Conservation (phyloP, 1,284 basidiomycete genomes). For the Malassezia sp. region DNA sequence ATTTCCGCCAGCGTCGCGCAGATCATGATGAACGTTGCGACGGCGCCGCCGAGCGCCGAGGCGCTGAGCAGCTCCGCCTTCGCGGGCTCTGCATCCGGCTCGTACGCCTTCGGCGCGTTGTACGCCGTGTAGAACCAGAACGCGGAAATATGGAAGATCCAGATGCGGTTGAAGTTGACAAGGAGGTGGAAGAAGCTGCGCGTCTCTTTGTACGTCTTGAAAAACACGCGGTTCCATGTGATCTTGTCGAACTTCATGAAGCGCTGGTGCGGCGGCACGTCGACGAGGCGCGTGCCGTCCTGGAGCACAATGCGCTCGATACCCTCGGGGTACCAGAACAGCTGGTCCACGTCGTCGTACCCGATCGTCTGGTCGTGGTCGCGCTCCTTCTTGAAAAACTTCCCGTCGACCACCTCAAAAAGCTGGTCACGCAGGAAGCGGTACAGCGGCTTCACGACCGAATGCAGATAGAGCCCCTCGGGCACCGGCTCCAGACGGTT, state of each 20-base stretch:
- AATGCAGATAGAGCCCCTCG: slow-evolving; percentile 81
- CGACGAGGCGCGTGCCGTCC: slow-evolving; percentile 62
- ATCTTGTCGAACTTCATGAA: slow-evolving; percentile 48
- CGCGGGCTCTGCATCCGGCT: slow-evolving; percentile 42
- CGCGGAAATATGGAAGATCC: slow-evolving; percentile 45
- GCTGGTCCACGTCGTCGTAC: slow-evolving; percentile 96
- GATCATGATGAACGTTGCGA: slow-evolving; percentile 43
- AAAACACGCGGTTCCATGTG: slow-evolving; percentile 44
- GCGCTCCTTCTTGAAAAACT: slow-evolving; percentile 75
- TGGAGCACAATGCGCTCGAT: slow-evolving; percentile 78
- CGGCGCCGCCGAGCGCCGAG: slow-evolving; percentile 43
- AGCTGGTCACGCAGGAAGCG: slow-evolving; percentile 94
- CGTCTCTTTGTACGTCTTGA: slow-evolving; percentile 47
- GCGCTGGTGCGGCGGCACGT: slow-evolving; percentile 43
- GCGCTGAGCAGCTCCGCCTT: slow-evolving; percentile 36
- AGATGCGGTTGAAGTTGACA: slow-evolving; percentile 47
- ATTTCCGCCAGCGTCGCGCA: slow-evolving; percentile 43
- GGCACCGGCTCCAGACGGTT: slow-evolving; percentile 82
- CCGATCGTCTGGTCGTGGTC: slow-evolving; percentile 94
- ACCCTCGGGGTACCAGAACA: slow-evolving; percentile 99
- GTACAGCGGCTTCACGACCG: slow-evolving; percentile 91
- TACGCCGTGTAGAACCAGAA: slow-evolving; percentile 51
- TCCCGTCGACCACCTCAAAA: slow-evolving; percentile 90
- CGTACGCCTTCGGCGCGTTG: slow-evolving; percentile 79
- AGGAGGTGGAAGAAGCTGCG: slow-evolving; percentile 45